These are phyloP conservation scores for Melaleuca alternifolia DNA, from an alignment of 345 rosid genomes.

Conservation along the genomic window DNA sequence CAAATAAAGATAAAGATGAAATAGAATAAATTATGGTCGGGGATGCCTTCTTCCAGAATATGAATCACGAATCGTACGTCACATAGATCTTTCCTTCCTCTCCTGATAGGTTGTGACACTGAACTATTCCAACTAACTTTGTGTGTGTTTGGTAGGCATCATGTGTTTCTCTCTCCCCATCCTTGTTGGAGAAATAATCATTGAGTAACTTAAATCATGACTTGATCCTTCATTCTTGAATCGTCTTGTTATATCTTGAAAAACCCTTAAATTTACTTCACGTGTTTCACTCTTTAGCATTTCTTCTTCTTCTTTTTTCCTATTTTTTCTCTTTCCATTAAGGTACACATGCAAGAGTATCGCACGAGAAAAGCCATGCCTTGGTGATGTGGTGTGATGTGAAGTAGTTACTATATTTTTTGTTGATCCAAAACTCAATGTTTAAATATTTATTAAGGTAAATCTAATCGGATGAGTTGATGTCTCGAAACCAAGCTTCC, in stretches of 20 bases:
- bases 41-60: background rate
- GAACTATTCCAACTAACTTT: background rate
- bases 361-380: rapidly evolving
- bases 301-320: background rate
- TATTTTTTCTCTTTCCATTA: background rate
- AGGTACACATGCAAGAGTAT: background rate
- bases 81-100: background rate
- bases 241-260: background rate
- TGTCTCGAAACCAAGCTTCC: background rate
- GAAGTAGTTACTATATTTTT: background rate
- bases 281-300: background rate
- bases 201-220: background rate
- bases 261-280: background rate
- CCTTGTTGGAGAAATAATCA: background rate
- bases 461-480: background rate
- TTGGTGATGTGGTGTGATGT: background rate
- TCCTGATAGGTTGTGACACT: background rate
- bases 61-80: background rate
- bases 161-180: background rate
- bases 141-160: background rate
- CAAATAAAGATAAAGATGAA: background rate
- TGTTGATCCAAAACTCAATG: background rate
- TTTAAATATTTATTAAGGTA: background rate
- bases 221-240: background rate
- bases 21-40: background rate